Percentiles rank a stretch among this genome's conserved stretches.
Evolutionary conservation across 2,329 filamentous ascomycete species (phyloP).

Genomic region (Berkeleyomyces basicola): DNA sequence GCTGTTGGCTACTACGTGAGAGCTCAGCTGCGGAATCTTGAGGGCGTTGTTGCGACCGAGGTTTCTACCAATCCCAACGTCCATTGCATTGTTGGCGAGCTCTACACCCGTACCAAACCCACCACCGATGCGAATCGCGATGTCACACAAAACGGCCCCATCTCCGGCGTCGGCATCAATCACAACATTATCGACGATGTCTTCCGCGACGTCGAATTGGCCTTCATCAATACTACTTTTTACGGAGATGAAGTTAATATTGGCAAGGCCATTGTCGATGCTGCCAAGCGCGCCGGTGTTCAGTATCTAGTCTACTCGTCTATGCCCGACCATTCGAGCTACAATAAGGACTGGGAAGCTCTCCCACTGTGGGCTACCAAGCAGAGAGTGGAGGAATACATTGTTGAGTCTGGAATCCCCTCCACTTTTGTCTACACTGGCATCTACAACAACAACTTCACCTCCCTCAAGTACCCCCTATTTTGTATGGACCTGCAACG

Average conservation of each 20-base stretch:
- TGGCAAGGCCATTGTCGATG: constrained; percentile 74
- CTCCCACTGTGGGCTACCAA: constrained; percentile 86
- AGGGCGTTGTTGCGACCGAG: constrained; percentile 77
- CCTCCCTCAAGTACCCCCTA: constrained; percentile 74
- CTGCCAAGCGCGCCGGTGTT: constrained; percentile 67
- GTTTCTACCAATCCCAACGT: constrained; percentile 66
- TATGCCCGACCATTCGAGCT: constrained; percentile 85
- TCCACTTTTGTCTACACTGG: constrained; percentile 91
- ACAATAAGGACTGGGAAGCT: constrained; percentile 60
- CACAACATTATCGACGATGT: constrained; percentile 56
- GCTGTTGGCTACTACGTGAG: constrained; percentile 88
- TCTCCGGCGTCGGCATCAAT: constrained; percentile 50
- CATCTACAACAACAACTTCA: constrained; percentile 99
- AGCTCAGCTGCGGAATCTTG: constrained; percentile 74
- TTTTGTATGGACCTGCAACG: constrained; percentile 84
- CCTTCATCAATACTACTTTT: constrained; percentile 96
- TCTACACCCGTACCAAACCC: constrained; percentile 39
- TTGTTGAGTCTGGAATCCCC: constrained; percentile 64
- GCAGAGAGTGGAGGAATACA: constrained; percentile 81
- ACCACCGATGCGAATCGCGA: constrained; percentile 33
- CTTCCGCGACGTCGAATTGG: constrained; percentile 70
- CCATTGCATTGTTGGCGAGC: constrained; percentile 45
- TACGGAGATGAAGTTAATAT: constrained; percentile 90
- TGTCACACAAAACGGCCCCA: constrained; percentile 52
- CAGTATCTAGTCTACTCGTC: constrained; percentile 92